These are phyloP conservation scores for Cystofilobasidium capitatum DNA, from an alignment of 768 basidiomycete genomes.

Conservation along the genomic window DNA sequence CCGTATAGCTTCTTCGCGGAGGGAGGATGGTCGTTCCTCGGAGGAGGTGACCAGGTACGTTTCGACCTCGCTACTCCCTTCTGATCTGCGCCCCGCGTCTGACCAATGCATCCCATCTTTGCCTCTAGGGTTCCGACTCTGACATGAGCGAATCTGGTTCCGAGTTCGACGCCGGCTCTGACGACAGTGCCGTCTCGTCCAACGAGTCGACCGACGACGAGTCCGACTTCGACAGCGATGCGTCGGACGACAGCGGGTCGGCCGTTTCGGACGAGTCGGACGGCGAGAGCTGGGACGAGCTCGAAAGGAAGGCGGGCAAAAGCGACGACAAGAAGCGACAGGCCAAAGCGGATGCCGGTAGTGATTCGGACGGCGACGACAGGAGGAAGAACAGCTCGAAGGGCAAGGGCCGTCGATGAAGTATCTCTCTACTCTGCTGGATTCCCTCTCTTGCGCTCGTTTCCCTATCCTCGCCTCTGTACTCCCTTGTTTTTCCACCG, in stretches of 20 bases:
- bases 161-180: slow-evolving; percentile 44
- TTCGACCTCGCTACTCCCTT: neutral
- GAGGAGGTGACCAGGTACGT: slow-evolving; percentile 55
- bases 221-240: slow-evolving; percentile 32
- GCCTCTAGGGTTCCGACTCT: slow-evolving; percentile 13
- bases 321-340: slow-evolving; percentile 18
- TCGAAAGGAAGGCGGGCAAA: slow-evolving; percentile 69
- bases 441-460: neutral
- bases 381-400: slow-evolving; percentile 16
- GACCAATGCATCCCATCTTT: neutral
- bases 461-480: neutral
- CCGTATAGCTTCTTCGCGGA: slow-evolving; percentile 90
- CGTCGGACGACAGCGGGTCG: slow-evolving; percentile 31
- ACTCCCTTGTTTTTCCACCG: neutral
- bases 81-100: neutral
- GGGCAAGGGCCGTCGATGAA: neutral
- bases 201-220: slow-evolving; percentile 28
- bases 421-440: neutral
- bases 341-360: neutral
- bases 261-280: slow-evolving; percentile 34
- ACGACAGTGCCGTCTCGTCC: slow-evolving; percentile 1
- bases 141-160: slow-evolving; percentile 57
- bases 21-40: slow-evolving; percentile 92
- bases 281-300: slow-evolving; percentile 94
- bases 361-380: slow-evolving; percentile 18